These are phyloP conservation scores for Fusarium mundagurra DNA, from an alignment of 2,329 filamentous ascomycete genomes.

Conservation along the genomic window DNA sequence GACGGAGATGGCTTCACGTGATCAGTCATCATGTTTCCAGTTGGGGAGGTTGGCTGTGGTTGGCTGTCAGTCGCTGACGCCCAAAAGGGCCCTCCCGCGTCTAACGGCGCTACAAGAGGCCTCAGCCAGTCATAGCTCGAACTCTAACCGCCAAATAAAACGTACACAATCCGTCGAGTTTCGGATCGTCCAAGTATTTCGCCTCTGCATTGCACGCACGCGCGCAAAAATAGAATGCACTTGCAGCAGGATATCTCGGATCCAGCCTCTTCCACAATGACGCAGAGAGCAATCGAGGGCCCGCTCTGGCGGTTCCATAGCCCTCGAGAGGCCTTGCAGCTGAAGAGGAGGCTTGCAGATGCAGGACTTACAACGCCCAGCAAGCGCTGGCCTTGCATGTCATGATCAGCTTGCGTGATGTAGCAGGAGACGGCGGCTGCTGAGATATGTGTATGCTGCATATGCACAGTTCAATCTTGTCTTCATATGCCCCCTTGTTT, in stretches of 20 bases:
- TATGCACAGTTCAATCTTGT: not conserved
- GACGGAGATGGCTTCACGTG: constrained; percentile 20
- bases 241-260: constrained; percentile 18
- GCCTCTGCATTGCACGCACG: not conserved
- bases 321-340: constrained; percentile 14
- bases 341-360: constrained; percentile 37
- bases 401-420: constrained; percentile 4
- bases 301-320: constrained; percentile 31
- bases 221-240: constrained; percentile 26
- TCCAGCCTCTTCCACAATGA: constrained; percentile 22
- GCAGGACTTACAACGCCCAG: constrained; percentile 30
- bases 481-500: constrained; percentile 33
- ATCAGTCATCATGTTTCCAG: not conserved
- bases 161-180: constrained; percentile 22
- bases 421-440: constrained; percentile 17
- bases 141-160: constrained; percentile 40
- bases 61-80: constrained; percentile 28
- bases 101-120: constrained; percentile 30
- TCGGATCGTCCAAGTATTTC: constrained; percentile 13
- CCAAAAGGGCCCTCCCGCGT: constrained; percentile 24
- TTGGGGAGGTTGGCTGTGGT: constrained; percentile 32
- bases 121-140: constrained; percentile 37
- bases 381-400: constrained; percentile 30
- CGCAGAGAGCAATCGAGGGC: constrained; percentile 18
- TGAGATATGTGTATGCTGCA: constrained; percentile 10